Conservation (phyloP, 768 basidiomycete genomes). For the Bullera alba region DNA sequence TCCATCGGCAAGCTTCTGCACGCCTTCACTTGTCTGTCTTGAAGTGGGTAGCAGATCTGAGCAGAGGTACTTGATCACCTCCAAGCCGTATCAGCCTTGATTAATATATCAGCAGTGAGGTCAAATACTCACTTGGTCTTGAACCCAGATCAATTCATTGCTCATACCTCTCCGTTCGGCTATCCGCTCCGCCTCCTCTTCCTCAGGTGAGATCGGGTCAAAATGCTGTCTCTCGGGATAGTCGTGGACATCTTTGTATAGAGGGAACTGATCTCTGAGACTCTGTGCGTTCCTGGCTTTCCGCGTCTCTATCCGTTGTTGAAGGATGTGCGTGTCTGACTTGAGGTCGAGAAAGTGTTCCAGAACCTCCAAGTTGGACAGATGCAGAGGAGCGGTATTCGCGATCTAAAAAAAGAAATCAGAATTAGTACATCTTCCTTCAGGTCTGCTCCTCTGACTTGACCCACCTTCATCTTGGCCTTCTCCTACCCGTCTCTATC, state of each 20-base stretch:
- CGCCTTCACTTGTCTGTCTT: slow-evolving; percentile 59
- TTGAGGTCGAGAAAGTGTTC: slow-evolving; percentile 69
- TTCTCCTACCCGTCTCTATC: too few relatives aligned
- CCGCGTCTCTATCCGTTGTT: slow-evolving; percentile 2
- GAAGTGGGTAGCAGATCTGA: slow-evolving; percentile 64
- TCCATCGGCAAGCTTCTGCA: slow-evolving; percentile 60
- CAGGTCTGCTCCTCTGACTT: neutral
- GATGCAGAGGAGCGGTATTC: slow-evolving; percentile 65
- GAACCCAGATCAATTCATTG: slow-evolving; percentile 76
- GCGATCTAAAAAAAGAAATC: slow-evolving; percentile 45
- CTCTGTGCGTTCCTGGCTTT: slow-evolving; percentile 1
- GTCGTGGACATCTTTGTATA: slow-evolving; percentile 16
- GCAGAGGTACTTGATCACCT: slow-evolving; percentile 82
- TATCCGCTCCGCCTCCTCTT: slow-evolving; percentile 66
- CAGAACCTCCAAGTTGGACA: slow-evolving; percentile 84
- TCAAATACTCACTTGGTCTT: slow-evolving; percentile 61
- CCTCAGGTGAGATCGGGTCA: slow-evolving; percentile 11
- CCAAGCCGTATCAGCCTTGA: neutral
- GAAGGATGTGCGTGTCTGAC: slow-evolving; percentile 48
- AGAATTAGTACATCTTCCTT: neutral
- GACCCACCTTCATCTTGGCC: slow-evolving; percentile 17
- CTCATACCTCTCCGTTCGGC: slow-evolving; percentile 56
- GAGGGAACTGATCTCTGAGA: slow-evolving; percentile 7
- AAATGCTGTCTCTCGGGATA: too few relatives aligned
- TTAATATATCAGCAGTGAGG: neutral